Percentiles rank a stretch among this genome's conserved stretches.
phyloP scores from a whole-genome alignment of 495 filamentous ascomycete genomes.

The Ascodesmis nigricans region DNA sequence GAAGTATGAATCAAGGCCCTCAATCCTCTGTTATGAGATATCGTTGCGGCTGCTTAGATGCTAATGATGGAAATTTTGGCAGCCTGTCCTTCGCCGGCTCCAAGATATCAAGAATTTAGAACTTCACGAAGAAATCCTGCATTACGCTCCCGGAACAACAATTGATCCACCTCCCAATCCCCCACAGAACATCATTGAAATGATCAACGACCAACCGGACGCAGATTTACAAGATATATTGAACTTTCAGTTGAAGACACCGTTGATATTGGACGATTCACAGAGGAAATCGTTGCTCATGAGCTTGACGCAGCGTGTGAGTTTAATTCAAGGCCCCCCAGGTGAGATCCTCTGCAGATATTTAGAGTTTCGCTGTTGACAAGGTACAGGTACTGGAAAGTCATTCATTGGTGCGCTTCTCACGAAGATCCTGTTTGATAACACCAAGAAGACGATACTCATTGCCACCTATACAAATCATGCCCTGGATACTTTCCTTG shows the following conservation, averaged over 20 bases:
- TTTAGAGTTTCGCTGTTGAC: slow-evolving; percentile 6
- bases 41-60: no score
- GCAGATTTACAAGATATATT: slow-evolving; percentile 20
- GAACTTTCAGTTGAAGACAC: slow-evolving; percentile 22
- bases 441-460: slow-evolving; percentile 33
- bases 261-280: slow-evolving; percentile 32
- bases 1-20: no score
- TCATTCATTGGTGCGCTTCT: slow-evolving; percentile 53
- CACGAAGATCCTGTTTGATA: slow-evolving; percentile 34
- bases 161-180: slow-evolving; percentile 13
- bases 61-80: no score
- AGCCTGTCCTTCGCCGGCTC: slow-evolving; percentile 39
- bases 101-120: slow-evolving; percentile 34
- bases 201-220: slow-evolving; percentile 9
- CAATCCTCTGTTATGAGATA: no score
- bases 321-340: slow-evolving; percentile 55
- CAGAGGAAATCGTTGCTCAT: slow-evolving; percentile 36
- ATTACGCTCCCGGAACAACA: slow-evolving; percentile 15
- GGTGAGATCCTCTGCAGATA: slow-evolving; percentile 27
- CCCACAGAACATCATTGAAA: slow-evolving; percentile 13
- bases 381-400: slow-evolving; percentile 43
- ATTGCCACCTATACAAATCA: slow-evolving; percentile 42
- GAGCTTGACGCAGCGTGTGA: slow-evolving; percentile 33
- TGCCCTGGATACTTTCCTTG: slow-evolving; percentile 48
- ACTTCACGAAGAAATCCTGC: slow-evolving; percentile 30